Evolutionary conservation across 495 filamentous ascomycete species (phyloP).

Genomic region (Aspergillus coremiiformis): DNA sequence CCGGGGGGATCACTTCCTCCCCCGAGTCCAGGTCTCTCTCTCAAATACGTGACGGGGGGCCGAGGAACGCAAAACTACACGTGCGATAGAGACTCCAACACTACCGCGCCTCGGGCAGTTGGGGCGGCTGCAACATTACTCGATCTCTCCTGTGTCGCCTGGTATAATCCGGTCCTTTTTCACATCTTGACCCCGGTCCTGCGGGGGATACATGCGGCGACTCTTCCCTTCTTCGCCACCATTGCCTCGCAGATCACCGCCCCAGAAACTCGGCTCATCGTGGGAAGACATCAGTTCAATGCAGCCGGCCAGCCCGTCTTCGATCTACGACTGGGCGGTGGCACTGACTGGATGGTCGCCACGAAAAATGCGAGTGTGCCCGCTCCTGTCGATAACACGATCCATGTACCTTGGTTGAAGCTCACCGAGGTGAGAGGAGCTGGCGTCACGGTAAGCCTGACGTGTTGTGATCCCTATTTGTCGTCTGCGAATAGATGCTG

Average conservation of each 20-base stretch:
- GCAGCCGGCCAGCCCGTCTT: slow-evolving; percentile 46
- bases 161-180: slow-evolving; percentile 13
- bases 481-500: neutral
- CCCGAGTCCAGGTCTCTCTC: slow-evolving; percentile 25
- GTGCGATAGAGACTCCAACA: slow-evolving; percentile 37
- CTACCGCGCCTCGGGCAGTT: slow-evolving; percentile 26
- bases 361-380: slow-evolving; percentile 40
- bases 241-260: slow-evolving; percentile 23
- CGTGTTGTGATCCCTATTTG: slow-evolving; percentile 2
- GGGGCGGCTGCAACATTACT: slow-evolving; percentile 65
- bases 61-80: slow-evolving; percentile 76
- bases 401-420: slow-evolving; percentile 55
- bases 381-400: slow-evolving; percentile 46
- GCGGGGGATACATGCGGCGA: slow-evolving; percentile 33
- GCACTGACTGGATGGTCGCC: slow-evolving; percentile 23
- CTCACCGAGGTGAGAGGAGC: slow-evolving; percentile 40
- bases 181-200: slow-evolving; percentile 31
- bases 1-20: slow-evolving; percentile 23
- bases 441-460: slow-evolving; percentile 34
- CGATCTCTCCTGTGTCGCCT: slow-evolving; percentile 48
- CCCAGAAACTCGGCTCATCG: slow-evolving; percentile 18
- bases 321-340: slow-evolving; percentile 43
- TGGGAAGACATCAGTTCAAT: slow-evolving; percentile 65
- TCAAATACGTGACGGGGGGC: slow-evolving; percentile 60
- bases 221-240: slow-evolving; percentile 25